Percentiles rank a stretch among this genome's conserved stretches.
Conservation (phyloP, 441 rosid species). For the Corymbia calophylla region DNA sequence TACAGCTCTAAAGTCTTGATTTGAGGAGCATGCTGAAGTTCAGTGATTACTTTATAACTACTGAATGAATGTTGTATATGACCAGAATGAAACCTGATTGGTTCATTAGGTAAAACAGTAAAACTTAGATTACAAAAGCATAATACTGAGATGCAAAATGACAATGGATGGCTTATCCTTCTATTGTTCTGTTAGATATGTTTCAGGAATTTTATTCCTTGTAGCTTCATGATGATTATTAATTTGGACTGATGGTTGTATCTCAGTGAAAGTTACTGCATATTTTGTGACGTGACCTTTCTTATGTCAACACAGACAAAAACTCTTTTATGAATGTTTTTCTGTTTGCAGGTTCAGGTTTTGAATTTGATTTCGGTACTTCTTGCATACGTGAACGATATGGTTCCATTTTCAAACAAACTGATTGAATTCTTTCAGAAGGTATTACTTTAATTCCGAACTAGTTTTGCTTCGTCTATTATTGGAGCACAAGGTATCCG, state of each 20-base stretch:
- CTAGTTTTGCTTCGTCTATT: neutral
- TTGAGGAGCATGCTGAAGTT: neutral
- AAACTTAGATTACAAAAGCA: neutral
- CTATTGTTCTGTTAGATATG: neutral
- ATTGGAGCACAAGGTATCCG: neutral
- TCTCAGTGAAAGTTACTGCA: neutral
- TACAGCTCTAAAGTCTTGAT: neutral
- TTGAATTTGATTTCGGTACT: slow-evolving; percentile 90
- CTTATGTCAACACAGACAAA: neutral
- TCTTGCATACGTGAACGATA: slow-evolving; percentile 69
- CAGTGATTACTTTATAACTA: neutral
- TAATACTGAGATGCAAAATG: neutral
- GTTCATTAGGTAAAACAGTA: neutral
- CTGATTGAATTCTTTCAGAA: slow-evolving; percentile 84
- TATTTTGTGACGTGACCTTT: neutral
- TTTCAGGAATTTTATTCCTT: neutral
- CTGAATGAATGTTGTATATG: neutral
- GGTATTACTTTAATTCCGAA: slow-evolving; percentile 30
- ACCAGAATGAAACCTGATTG: neutral
- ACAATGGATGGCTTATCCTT: neutral
- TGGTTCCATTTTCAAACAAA: slow-evolving; percentile 71
- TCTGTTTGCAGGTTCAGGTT: slow-evolving; percentile 80
- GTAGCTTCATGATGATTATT: neutral
- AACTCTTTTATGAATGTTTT: neutral
- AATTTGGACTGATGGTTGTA: neutral